Evolutionary conservation across 2,329 filamentous ascomycete genomes (phyloP), one percentile per base, ranked within the genome.

Genomic region (Amphichorda felina): DNA sequence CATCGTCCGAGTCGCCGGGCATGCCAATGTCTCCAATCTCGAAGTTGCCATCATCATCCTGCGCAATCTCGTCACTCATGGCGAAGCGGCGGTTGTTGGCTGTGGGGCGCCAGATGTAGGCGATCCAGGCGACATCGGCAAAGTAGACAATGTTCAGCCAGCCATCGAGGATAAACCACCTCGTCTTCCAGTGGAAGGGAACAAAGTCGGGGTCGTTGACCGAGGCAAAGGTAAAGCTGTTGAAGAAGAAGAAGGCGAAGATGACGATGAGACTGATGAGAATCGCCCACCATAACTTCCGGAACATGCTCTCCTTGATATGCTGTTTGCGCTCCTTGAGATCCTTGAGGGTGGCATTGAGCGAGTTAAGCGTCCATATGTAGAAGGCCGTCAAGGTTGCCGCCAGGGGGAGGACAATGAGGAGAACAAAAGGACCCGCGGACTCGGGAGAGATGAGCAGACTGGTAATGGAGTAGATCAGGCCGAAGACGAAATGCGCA

Each of bases 241-340:
- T 96, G 66, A 96, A 79, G 67, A 98, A 96, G 69, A 98, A 95
- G 66, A 98, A 98, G 38, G 72, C 87, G 49, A 98, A 98, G 47
- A 96, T 95, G 47, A 96, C 85, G 33, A 96, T 64, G 53, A 98
- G 94, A 55, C 83, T 94, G 43, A 75, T 68, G 31, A 98, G 69
- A 40, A 98, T 94, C 56, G 86, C 89, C 88, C 88, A 98, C 88
- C 93, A 98, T 11, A 98, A 75, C 57, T 93, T 94, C 63, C 83
- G 88, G 63, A 96, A 98, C 93, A 98, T 98, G 59, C 75, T 60
- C 33, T 88, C 86, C 56, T 98, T 98, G 48, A 82, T 80, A 48
- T 83, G 81, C 61, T 98, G 91, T 61, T 94, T 95, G 45, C 91
- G 80, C 50, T 94, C 85, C 37, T 82, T 72, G n/a, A 98, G 72